These are phyloP conservation scores for Boletus semigastroideus DNA, from an alignment of 1,284 basidiomycete genomes.

Conservation along the genomic window DNA sequence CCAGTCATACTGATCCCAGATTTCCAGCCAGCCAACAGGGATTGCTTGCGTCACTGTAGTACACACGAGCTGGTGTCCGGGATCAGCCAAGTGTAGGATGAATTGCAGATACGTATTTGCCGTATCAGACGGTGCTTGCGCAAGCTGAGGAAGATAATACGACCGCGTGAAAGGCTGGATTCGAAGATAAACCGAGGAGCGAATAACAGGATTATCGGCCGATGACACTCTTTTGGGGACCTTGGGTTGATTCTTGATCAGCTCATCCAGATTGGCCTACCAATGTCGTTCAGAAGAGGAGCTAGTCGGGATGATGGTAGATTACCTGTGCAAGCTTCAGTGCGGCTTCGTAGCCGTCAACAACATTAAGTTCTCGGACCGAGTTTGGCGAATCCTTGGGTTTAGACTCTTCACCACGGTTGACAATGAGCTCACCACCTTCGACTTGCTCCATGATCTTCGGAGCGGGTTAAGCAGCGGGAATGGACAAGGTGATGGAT, in stretches of 20 bases:
- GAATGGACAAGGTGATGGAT: neutral
- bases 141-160: constrained; percentile 43
- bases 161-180: constrained; percentile 83
- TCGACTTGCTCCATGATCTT: constrained; percentile 93
- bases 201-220: constrained; percentile 74
- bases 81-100: constrained; percentile 81
- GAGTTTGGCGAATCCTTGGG: constrained; percentile 54
- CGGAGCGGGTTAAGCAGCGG: constrained; percentile 4
- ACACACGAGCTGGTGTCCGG: constrained; percentile 73
- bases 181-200: constrained; percentile 90
- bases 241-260: constrained; percentile 62
- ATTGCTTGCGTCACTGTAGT: constrained; percentile 80
- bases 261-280: constrained; percentile 77
- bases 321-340: constrained; percentile 76
- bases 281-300: neutral
- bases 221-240: constrained; percentile 42
- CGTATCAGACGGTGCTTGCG: constrained; percentile 21
- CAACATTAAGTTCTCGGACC: constrained; percentile 74
- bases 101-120: constrained; percentile 73
- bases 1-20: constrained; percentile 94
- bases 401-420: constrained; percentile 75
- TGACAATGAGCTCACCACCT: constrained; percentile 88
- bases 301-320: neutral
- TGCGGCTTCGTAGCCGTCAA: constrained; percentile 83
- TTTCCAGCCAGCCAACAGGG: constrained; percentile 77